phyloP scores from a whole-genome alignment of 2,329 filamentous ascomycete species.

The Pseudophaeomoniella oleicola region DNA sequence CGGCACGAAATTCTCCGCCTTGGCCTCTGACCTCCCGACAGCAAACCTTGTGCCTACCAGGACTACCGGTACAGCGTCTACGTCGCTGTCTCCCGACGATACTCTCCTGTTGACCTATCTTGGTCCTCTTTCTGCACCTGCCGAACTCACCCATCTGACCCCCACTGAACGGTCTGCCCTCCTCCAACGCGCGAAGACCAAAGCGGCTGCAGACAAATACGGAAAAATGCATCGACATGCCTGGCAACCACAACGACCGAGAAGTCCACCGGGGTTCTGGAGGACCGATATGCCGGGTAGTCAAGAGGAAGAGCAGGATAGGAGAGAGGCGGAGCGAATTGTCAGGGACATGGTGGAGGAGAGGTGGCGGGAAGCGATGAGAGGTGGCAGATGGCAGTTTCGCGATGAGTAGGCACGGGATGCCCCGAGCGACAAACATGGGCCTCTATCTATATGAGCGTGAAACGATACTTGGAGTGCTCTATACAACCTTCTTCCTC shows the following conservation, averaged over 20 bases:
- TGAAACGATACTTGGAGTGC: too few relatives aligned
- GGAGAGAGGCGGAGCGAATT: constrained; percentile 46
- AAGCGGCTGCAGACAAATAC: constrained; percentile 56
- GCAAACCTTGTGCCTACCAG: constrained; percentile 2
- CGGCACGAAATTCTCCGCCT: constrained; percentile 52
- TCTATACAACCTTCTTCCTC: too few relatives aligned
- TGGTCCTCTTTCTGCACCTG: constrained; percentile 12
- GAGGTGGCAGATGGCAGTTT: constrained; percentile 18
- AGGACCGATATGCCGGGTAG: constrained; percentile 76
- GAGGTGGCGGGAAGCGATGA: constrained; percentile 69
- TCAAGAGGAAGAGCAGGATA: constrained; percentile 58
- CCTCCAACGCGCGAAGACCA: constrained; percentile 61
- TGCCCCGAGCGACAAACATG: too few relatives aligned
- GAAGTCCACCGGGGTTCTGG: constrained; percentile 82
- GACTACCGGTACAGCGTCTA: neutral
- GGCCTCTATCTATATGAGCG: too few relatives aligned
- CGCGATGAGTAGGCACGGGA: constrained; percentile 12
- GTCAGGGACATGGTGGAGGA: constrained; percentile 54
- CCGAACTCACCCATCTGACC: constrained; percentile 41
- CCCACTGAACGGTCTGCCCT: constrained; percentile 38
- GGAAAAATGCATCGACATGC: constrained; percentile 60
- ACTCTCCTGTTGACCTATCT: constrained; percentile 17
- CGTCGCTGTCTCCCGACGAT: constrained; percentile 16
- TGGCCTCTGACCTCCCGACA: constrained; percentile 35
- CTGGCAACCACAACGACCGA: constrained; percentile 44